Conservation (phyloP, 345 rosid genomes). For the Ceriops tagal region DNA sequence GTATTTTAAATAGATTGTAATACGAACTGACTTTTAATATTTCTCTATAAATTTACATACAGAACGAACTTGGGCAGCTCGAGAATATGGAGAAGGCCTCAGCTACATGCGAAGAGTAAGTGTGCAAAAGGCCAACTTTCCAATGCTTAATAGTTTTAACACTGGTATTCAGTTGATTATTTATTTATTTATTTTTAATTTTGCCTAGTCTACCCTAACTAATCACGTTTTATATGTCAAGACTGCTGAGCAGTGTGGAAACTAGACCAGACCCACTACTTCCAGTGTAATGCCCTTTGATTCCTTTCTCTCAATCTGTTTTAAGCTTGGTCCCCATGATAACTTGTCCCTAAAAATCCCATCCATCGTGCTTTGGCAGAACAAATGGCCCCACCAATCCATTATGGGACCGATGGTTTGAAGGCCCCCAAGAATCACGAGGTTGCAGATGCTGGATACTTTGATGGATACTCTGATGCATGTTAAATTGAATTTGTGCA, state of each 20-base stretch:
- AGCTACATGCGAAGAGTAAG: constrained; percentile 72
- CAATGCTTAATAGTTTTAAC: too few relatives aligned
- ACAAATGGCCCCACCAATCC: constrained; percentile 63
- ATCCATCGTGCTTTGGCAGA: constrained; percentile 37
- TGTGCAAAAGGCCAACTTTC: neutral
- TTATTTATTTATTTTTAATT: too few relatives aligned
- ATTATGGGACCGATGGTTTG: constrained; percentile 91
- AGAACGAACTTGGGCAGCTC: constrained; percentile 80
- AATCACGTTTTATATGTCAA: constrained; percentile 28
- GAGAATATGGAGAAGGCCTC: constrained; percentile 71
- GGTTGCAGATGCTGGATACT: constrained; percentile 78
- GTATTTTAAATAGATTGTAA: neutral
- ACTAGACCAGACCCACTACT: constrained; percentile 69
- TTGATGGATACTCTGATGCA: constrained; percentile 15
- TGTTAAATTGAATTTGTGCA: too few relatives aligned
- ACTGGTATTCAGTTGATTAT: too few relatives aligned
- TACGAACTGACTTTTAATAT: constrained; percentile 1
- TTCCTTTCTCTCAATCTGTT: neutral
- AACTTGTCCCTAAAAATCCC: neutral
- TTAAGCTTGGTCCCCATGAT: neutral
- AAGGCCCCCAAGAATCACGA: constrained; percentile 55
- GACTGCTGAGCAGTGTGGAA: constrained; percentile 56
- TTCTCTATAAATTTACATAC: constrained; percentile 12
- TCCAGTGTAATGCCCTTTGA: constrained; percentile 43
- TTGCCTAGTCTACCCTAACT: too few relatives aligned